These are phyloP conservation scores for Aspergillus niger DNA, from an alignment of 2,329 filamentous ascomycete species.

Conservation along the genomic window DNA sequence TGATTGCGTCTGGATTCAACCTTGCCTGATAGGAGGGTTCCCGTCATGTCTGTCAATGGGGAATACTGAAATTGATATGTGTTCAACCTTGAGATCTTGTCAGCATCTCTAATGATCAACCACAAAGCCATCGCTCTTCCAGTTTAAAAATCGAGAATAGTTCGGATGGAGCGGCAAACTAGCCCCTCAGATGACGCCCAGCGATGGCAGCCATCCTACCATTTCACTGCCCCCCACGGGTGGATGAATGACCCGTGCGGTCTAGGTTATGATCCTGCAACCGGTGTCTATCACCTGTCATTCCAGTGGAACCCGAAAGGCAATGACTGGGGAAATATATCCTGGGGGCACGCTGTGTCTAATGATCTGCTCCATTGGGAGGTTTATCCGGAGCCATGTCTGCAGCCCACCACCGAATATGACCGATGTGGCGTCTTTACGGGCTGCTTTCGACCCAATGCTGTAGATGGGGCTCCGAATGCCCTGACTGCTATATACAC, in stretches of 20 bases:
- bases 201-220: constrained; percentile 36
- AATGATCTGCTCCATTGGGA: constrained; percentile 44
- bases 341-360: constrained; percentile 46
- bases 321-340: constrained; percentile 47
- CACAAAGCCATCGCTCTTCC: neutral
- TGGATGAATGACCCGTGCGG: constrained; percentile 52
- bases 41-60: too few species aligned
- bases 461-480: constrained; percentile 26
- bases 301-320: constrained; percentile 49
- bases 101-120: neutral
- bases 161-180: neutral
- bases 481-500: constrained; percentile 45
- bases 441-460: constrained; percentile 39
- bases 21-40: too few species aligned
- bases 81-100: neutral
- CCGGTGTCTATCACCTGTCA: constrained; percentile 43
- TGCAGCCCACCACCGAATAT: constrained; percentile 39
- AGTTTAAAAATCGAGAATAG: neutral
- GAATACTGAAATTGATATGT: too few species aligned
- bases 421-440: constrained; percentile 47
- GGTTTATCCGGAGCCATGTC: constrained; percentile 27
- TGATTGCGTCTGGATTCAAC: too few species aligned
- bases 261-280: constrained; percentile 42
- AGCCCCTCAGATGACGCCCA: neutral
- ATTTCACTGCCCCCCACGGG: constrained; percentile 39